Evolutionary conservation across 1,284 basidiomycete species (phyloP).

Genomic region (Fistulinella cinereoalba): DNA sequence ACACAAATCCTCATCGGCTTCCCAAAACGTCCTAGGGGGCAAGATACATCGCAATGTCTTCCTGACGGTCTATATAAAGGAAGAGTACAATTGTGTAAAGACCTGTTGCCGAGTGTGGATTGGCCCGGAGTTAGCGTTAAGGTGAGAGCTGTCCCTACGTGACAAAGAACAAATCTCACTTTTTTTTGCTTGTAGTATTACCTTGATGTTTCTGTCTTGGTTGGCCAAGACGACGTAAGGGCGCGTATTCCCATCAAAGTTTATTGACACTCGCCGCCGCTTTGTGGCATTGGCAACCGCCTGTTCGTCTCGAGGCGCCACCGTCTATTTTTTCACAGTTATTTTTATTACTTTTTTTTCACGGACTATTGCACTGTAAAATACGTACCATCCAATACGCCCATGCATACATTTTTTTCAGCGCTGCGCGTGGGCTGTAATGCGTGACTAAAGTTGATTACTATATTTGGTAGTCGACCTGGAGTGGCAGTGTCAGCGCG

Average conservation of each 20-base stretch:
- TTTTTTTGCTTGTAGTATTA: constrained; percentile 51
- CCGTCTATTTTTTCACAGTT: background rate
- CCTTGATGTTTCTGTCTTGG: constrained; percentile 61
- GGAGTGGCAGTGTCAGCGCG: background rate
- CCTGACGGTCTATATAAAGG: constrained; percentile 67
- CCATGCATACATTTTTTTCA: background rate
- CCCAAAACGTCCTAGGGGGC: constrained; percentile 59
- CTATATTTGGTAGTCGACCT: constrained; percentile 4
- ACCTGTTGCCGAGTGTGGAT: constrained; percentile 62
- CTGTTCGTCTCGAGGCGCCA: background rate
- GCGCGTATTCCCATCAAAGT: constrained; percentile 59
- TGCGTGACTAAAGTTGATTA: background rate
- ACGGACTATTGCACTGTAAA: no score
- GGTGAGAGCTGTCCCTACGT: constrained; percentile 38
- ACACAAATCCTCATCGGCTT: constrained; percentile 61
- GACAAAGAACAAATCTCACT: constrained; percentile 9
- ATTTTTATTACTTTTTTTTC: background rate
- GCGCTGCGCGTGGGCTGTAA: no score
- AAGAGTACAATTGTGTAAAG: constrained; percentile 49
- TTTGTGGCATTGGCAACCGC: background rate
- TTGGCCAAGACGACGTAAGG: constrained; percentile 58
- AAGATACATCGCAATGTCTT: constrained; percentile 38
- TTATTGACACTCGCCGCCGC: constrained; percentile 36
- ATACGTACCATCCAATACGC: no score
- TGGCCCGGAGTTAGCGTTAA: constrained; percentile 66